These are phyloP conservation scores for Pleochaeta shiraiana DNA, from an alignment of 2,329 filamentous ascomycete species.

Conservation along the genomic window DNA sequence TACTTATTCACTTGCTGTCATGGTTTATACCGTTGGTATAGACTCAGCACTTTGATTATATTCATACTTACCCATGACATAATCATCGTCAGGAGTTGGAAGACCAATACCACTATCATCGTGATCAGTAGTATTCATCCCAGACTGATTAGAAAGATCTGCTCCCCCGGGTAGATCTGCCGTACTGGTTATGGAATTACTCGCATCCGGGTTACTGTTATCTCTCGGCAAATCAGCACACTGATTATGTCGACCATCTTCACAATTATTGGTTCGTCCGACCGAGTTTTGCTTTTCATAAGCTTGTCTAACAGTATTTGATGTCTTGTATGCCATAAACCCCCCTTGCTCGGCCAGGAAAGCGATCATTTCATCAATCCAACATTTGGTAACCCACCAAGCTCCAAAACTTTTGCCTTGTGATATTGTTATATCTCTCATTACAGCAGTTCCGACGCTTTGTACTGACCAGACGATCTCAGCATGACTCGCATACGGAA, in stretches of 20 bases:
- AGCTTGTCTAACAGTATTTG: slow-evolving; percentile 13
- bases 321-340: slow-evolving; percentile 43
- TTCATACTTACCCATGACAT: slow-evolving; percentile 23
- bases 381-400: slow-evolving; percentile 92
- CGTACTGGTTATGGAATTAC: slow-evolving; percentile 9
- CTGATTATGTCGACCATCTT: slow-evolving; percentile 9
- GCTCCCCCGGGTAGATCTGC: slow-evolving; percentile 10
- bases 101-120: slow-evolving; percentile 62
- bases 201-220: slow-evolving; percentile 9
- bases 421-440: slow-evolving; percentile 61
- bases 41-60: slow-evolving; percentile 3
- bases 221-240: slow-evolving; percentile 17
- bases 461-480: slow-evolving; percentile 61
- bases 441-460: slow-evolving; percentile 50
- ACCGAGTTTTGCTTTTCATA: slow-evolving; percentile 6
- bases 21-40: neutral
- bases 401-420: slow-evolving; percentile 67
- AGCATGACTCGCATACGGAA: slow-evolving; percentile 49
- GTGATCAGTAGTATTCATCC: slow-evolving; percentile 27
- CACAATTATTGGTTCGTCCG: slow-evolving; percentile 12
- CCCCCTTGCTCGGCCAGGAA: slow-evolving; percentile 83
- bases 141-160: slow-evolving; percentile 23
- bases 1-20: neutral
- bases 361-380: slow-evolving; percentile 81
- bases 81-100: slow-evolving; percentile 42